phyloP scores from a whole-genome alignment of 2,329 filamentous ascomycete genomes.

The Drechslera avenae region DNA sequence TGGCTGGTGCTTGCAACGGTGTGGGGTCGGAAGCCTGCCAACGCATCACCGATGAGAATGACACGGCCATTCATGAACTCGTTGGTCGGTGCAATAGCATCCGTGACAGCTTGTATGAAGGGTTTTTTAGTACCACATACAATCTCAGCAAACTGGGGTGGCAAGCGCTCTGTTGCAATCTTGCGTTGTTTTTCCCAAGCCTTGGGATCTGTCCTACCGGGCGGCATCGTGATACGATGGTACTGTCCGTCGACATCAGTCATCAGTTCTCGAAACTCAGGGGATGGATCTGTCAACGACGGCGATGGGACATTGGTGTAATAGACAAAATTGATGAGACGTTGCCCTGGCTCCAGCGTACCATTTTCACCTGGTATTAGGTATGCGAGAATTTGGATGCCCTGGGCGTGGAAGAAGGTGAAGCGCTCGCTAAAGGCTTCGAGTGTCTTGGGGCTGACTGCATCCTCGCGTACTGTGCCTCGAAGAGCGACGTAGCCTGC shows the following conservation, averaged over 20 bases:
- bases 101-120: conserved; percentile 55
- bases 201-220: conserved; percentile 47
- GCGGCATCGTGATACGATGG: conserved; percentile 53
- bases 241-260: conserved; percentile 50
- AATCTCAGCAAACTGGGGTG: conserved; percentile 51
- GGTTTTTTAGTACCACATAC: conserved; percentile 49
- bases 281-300: conserved; percentile 40
- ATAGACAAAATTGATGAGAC: conserved; percentile 57
- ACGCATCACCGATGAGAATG: conserved; percentile 55
- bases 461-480: conserved; percentile 36
- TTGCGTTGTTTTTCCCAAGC: conserved; percentile 49
- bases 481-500: conserved; percentile 43
- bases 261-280: conserved; percentile 51
- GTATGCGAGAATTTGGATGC: conserved; percentile 51
- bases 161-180: conserved; percentile 41
- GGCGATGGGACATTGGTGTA: conserved; percentile 50
- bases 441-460: conserved; percentile 24
- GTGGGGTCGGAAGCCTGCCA: conserved; percentile 55
- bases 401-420: conserved; percentile 48
- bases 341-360: conserved; percentile 45
- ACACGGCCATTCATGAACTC: conserved; percentile 51
- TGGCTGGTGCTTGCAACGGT: conserved; percentile 55
- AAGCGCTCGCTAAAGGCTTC: conserved; percentile 47
- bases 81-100: conserved; percentile 48
- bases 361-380: conserved; percentile 54